These are phyloP conservation scores for Huiozyma sinensis DNA, from an alignment of 805 yeast genomes.

Conservation along the genomic window DNA sequence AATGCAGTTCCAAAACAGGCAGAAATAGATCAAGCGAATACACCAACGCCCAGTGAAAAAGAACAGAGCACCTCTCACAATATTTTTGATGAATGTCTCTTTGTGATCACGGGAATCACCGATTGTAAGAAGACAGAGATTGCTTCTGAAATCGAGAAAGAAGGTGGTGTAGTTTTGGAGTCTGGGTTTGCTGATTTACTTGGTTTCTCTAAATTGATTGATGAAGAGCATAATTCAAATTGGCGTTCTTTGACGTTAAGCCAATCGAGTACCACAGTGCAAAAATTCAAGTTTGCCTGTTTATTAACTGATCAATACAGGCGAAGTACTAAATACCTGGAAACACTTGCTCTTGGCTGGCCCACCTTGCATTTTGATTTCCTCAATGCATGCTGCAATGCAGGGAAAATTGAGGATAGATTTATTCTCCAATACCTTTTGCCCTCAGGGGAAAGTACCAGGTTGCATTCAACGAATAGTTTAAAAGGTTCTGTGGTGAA, in stretches of 20 bases:
- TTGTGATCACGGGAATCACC: constrained; percentile 29
- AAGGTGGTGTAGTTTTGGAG: constrained; percentile 36
- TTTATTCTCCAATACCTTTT: constrained; percentile 47
- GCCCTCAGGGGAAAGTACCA: constrained; percentile 60
- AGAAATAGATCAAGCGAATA: background rate
- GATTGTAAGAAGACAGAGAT: constrained; percentile 18
- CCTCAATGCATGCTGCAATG: constrained; percentile 38
- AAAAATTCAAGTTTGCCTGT: constrained; percentile 45
- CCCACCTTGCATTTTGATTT: constrained; percentile 60
- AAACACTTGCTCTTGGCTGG: constrained; percentile 75
- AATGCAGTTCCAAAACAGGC: background rate
- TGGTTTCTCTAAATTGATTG: constrained; percentile 1
- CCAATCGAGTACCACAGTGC: constrained; percentile 2
- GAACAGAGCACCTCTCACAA: background rate
- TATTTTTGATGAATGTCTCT: constrained; percentile 30
- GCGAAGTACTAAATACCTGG: constrained; percentile 67
- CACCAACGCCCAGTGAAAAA: background rate
- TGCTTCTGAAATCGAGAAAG: constrained; percentile 29
- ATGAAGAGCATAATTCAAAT: background rate
- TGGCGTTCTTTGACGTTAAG: constrained; percentile 5
- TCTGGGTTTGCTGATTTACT: constrained; percentile 28
- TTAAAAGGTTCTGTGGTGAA: constrained; percentile 26
- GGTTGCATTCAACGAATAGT: constrained; percentile 19
- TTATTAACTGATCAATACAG: constrained; percentile 47
- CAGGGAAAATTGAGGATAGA: constrained; percentile 5